Evolutionary conservation across 164 flowering plant genomes (phyloP).

Genomic region (Nelumbo lutea): DNA sequence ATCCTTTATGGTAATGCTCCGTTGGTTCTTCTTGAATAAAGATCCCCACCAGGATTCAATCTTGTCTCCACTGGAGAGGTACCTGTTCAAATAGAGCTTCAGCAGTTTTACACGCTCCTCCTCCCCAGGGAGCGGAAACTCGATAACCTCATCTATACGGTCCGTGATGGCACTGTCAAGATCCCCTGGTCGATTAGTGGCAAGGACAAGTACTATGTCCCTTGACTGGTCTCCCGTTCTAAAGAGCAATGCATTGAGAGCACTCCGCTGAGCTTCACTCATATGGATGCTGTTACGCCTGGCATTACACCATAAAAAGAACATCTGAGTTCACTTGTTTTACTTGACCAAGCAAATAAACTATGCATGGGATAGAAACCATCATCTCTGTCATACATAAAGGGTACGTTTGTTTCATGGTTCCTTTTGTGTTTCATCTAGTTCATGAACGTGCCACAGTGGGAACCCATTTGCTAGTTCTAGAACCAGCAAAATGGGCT

Average conservation of each 20-base stretch:
- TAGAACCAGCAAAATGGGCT: too few relatives aligned
- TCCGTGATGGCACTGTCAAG: constrained; percentile 86
- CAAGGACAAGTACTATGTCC: constrained; percentile 89
- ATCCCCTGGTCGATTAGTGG: constrained; percentile 90
- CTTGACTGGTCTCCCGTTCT: constrained; percentile 96
- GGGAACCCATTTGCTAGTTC: too few relatives aligned
- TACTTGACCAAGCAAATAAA: too few relatives aligned
- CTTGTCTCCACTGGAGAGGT: constrained; percentile 38
- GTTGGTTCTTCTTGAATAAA: constrained; percentile 39
- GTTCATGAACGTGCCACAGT: too few relatives aligned
- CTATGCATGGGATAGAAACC: too few relatives aligned
- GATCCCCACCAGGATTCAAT: constrained; percentile 27
- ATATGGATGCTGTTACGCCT: constrained; percentile 90
- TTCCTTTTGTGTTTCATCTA: too few relatives aligned
- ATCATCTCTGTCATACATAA: too few relatives aligned
- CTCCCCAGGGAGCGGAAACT: constrained; percentile 89
- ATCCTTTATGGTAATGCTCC: constrained; percentile 56
- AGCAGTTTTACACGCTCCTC: constrained; percentile 79
- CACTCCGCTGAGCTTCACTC: constrained; percentile 98
- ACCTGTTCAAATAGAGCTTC: constrained; percentile 67
- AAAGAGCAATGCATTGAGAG: constrained; percentile 84
- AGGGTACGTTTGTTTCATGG: too few relatives aligned
- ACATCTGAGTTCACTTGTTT: neutral
- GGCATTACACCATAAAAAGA: constrained; percentile 15
- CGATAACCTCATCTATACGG: constrained; percentile 90